Percentiles rank a stretch among this genome's conserved stretches.
These are phyloP conservation scores for Sextonia rubra DNA, from an alignment of 164 flowering plant genomes.

Conservation along the genomic window DNA sequence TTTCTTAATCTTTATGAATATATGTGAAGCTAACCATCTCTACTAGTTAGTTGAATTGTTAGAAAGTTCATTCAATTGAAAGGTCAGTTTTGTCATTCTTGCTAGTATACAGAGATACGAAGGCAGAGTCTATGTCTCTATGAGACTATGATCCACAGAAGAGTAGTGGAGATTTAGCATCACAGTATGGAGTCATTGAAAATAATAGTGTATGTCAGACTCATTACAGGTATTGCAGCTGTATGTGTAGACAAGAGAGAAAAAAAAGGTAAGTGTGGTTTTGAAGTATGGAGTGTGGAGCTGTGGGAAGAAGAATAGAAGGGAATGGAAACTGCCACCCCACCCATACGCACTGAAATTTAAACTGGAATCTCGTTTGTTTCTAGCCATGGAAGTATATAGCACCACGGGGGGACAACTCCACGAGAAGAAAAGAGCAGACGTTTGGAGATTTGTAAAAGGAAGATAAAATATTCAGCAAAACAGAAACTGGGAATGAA, in stretches of 20 bases:
- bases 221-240: background rate
- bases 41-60: too few relatives aligned
- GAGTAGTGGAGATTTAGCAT: background rate
- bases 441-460: constrained; percentile 16
- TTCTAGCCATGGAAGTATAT: background rate
- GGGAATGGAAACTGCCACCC: constrained; percentile 37
- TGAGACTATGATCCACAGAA: background rate
- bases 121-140: too few relatives aligned
- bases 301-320: constrained; percentile 21
- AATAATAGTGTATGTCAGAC: background rate
- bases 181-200: background rate
- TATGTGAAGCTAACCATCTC: too few relatives aligned
- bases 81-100: background rate
- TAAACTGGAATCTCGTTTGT: constrained; percentile 19
- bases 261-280: background rate
- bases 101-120: background rate
- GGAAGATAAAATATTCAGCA: constrained; percentile 5
- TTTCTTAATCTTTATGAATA: too few relatives aligned
- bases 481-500: constrained; percentile 6
- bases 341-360: constrained; percentile 25
- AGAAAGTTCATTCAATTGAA: too few relatives aligned
- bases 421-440: constrained; percentile 27
- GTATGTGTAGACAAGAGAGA: background rate
- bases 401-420: constrained; percentile 10
- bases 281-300: constrained; percentile 31